Percentiles rank a stretch among this genome's conserved stretches.
Evolutionary conservation across 352 stramenopile genomes (phyloP).

Genomic region (Phytophthora ramorum): DNA sequence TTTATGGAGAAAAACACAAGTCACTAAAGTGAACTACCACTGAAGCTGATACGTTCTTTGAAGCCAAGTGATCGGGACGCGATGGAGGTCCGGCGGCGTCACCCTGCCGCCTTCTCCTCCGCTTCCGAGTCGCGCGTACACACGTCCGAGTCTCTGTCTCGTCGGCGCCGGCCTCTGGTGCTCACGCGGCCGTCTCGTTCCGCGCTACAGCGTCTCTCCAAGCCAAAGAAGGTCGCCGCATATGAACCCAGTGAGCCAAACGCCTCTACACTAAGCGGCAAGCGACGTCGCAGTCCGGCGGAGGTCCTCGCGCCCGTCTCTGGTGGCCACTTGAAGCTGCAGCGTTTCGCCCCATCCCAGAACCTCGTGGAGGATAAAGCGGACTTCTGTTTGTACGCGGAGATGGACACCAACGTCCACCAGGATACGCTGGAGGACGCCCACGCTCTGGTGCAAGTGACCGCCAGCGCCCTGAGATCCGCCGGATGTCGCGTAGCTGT

Average conservation of each 20-base stretch:
- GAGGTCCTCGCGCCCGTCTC: constrained; percentile 3
- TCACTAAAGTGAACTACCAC: no score
- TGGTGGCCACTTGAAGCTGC: constrained; percentile 38
- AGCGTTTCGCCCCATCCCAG: constrained; percentile 38
- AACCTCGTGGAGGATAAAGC: constrained; percentile 39
- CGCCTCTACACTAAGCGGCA: constrained; percentile 4
- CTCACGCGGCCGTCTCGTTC: constrained; percentile 25
- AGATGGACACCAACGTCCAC: constrained; percentile 10
- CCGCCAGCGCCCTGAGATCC: constrained; percentile 42
- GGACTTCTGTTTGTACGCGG: constrained; percentile 52
- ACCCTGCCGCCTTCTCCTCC: constrained; percentile 7
- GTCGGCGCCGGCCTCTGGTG: constrained; percentile 16
- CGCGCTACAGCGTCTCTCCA: constrained; percentile 22
- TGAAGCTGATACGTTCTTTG: background rate
- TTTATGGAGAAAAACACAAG: background rate
- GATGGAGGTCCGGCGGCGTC: constrained; percentile 28
- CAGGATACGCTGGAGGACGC: constrained; percentile 31
- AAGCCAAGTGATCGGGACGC: background rate
- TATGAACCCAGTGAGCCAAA: no score
- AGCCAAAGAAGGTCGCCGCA: constrained; percentile 14
- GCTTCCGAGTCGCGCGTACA: constrained; percentile 1
- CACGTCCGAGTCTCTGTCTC: constrained; percentile 18
- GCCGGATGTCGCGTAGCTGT: constrained; percentile 51
- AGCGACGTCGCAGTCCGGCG: constrained; percentile 11
- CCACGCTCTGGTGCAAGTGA: constrained; percentile 48